phyloP scores from a whole-genome alignment of 495 filamentous ascomycete species.

The Poronia punctata region DNA sequence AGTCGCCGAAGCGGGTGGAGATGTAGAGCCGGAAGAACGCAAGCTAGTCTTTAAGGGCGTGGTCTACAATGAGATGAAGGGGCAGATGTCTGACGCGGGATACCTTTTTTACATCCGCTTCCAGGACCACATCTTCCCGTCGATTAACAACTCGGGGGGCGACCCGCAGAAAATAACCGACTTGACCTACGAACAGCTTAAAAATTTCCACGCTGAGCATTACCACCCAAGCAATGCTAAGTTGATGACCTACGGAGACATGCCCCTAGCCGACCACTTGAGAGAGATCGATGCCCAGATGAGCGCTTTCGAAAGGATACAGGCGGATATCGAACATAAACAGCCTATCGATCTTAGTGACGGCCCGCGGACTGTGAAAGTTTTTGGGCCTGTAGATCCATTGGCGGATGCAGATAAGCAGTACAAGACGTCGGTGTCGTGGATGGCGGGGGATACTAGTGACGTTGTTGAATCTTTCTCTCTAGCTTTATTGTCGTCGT shows the following conservation, averaged over 20 bases:
- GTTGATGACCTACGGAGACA: conserved; percentile 90
- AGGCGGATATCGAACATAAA: conserved; percentile 66
- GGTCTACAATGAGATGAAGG: conserved; percentile 99
- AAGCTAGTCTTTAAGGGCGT: conserved; percentile 94
- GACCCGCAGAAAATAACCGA: conserved; percentile 95
- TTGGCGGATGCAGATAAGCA: conserved; percentile 79
- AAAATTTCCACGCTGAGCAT: conserved; percentile 77
- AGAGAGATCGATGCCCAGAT: conserved; percentile 67
- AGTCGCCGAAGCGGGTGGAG: conserved; percentile 32
- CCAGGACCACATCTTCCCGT: conserved; percentile 88
- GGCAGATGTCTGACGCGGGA: conserved; percentile 93
- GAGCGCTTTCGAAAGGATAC: conserved; percentile 58
- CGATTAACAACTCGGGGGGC: conserved; percentile 91
- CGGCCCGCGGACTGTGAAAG: conserved; percentile 59
- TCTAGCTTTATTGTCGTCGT: conserved; percentile 66
- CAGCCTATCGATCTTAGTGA: conserved; percentile 62
- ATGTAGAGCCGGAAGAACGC: conserved; percentile 36
- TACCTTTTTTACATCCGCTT: conserved; percentile 93
- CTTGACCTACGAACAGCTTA: conserved; percentile 79
- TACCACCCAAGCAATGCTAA: conserved; percentile 97
- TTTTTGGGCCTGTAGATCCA: conserved; percentile 82
- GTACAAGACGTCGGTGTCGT: conserved; percentile 86
- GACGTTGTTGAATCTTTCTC: conserved; percentile 84
- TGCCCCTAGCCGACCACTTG: conserved; percentile 75
- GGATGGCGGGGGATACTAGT: conserved; percentile 76